Evolutionary conservation across 805 yeast species (phyloP), one percentile per base, ranked within the genome.

Genomic region (Komagataella mondaviorum): DNA sequence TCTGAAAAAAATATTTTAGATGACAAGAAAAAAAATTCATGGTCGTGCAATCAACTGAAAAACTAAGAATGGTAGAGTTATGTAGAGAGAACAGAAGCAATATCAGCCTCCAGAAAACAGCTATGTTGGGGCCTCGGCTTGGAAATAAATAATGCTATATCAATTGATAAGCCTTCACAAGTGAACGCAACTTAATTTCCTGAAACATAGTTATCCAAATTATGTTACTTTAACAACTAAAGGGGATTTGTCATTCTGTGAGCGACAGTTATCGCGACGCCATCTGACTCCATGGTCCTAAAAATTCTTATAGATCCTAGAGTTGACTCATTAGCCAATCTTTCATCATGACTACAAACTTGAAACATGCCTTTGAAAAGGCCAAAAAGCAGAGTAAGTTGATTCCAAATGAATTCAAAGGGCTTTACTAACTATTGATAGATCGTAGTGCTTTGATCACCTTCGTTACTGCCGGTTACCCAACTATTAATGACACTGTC

Each of bases 391-490:
- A 64, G 53, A 61, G 44, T 49, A 24, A 12, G 46, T 23, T 16
- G 8, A 17, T 10, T 22, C 8, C 12, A 47, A 30, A 30, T 30
- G 39, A 30, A 30, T 30, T 7, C 59, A 52, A n/a, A 51, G 45
- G 36, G 36, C 16, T 23, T 24, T 47, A 10, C 44, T 22, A 24
- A 22, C 17, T 44, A 16, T 24, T 14, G 23, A 48, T 44, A 58
- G 76, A 80, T 59, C 87, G 99, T 60, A 81, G 83, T 60, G 97
- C 96, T 46, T 75, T 93, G 59, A 85, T 93, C 49, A 87, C 96
- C 47, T 93, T 91, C 63, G 75, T 90, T 63, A 93, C 99, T 22
- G 97, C 96, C 3, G 99, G 96, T 17, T 88, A 73, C 69, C 99
- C 99, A 51, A 75, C 88, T 16, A 68, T 85, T 51, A 95, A 83